These are phyloP conservation scores for Sugiyamaella smithiae DNA, from an alignment of 805 yeast genomes.

Conservation along the genomic window DNA sequence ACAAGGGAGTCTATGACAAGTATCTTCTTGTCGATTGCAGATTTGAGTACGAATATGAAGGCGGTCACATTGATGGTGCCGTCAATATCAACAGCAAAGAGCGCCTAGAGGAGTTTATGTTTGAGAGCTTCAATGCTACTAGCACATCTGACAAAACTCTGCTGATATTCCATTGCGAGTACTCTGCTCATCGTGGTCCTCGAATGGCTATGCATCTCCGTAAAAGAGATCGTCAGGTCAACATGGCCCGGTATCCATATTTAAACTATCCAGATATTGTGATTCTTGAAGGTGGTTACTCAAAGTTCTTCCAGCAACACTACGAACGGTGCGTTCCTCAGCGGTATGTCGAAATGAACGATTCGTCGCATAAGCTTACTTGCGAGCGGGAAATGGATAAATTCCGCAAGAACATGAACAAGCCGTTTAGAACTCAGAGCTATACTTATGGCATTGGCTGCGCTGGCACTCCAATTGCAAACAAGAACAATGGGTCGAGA, in stretches of 20 bases:
- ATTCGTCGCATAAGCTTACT: constrained; percentile 42
- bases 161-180: constrained; percentile 90
- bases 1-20: constrained; percentile 51
- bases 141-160: constrained; percentile 41
- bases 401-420: constrained; percentile 46
- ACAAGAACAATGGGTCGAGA: neutral
- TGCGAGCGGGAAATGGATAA: constrained; percentile 54
- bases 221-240: constrained; percentile 72
- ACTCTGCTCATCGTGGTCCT: constrained; percentile 92
- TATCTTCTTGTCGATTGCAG: constrained; percentile 78
- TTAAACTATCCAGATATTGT: constrained; percentile 86
- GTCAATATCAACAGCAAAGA: constrained; percentile 69
- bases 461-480: constrained; percentile 7
- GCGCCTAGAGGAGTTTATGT: constrained; percentile 60
- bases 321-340: constrained; percentile 66
- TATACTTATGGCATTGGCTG: constrained; percentile 15
- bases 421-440: constrained; percentile 25
- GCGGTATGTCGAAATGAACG: constrained; percentile 85
- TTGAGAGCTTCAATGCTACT: constrained; percentile 33
- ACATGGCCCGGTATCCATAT: constrained; percentile 73
- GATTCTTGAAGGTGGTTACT: constrained; percentile 89
- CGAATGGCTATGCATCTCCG: constrained; percentile 83
- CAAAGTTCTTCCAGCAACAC: constrained; percentile 62
- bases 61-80: constrained; percentile 90
- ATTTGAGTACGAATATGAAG: constrained; percentile 85